phyloP scores from a whole-genome alignment of 2,329 filamentous ascomycete species.

The Apiospora kogelbergensis region DNA sequence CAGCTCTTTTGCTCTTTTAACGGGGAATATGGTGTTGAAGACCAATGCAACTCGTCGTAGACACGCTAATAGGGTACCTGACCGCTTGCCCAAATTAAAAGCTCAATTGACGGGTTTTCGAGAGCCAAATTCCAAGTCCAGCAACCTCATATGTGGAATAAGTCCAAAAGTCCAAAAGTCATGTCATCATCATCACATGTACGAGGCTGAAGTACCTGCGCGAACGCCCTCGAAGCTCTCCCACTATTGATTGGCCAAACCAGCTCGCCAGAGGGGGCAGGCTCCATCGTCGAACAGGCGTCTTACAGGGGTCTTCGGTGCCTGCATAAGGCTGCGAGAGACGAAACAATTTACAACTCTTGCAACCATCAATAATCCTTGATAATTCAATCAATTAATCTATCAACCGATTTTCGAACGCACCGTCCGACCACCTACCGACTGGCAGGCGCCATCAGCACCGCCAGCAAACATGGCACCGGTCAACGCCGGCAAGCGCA shows the following conservation, averaged over 20 bases:
- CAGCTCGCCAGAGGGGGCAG: neutral
- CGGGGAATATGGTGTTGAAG: neutral
- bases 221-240: neutral
- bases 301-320: neutral
- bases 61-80: neutral
- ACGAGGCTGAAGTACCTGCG: conserved; percentile 18
- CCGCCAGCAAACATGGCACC: conserved; percentile 51
- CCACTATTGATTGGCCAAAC: neutral
- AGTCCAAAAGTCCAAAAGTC: conserved; percentile 14
- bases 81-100: neutral
- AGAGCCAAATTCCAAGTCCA: neutral
- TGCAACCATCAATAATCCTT: neutral
- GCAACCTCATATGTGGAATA: conserved; percentile 14
- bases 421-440: conserved; percentile 10
- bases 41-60: neutral
- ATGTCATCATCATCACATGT: conserved; percentile 26
- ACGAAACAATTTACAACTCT: neutral
- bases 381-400: neutral
- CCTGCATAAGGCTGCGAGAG: conserved; percentile 18
- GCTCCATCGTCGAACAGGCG: neutral
- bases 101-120: neutral
- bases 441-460: conserved; percentile 11
- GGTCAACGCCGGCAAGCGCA: conserved; percentile 60
- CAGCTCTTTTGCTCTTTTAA: neutral
- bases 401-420: neutral